These are phyloP conservation scores for Lasiosphaeria ovina DNA, from an alignment of 495 filamentous ascomycete genomes.

Conservation along the genomic window DNA sequence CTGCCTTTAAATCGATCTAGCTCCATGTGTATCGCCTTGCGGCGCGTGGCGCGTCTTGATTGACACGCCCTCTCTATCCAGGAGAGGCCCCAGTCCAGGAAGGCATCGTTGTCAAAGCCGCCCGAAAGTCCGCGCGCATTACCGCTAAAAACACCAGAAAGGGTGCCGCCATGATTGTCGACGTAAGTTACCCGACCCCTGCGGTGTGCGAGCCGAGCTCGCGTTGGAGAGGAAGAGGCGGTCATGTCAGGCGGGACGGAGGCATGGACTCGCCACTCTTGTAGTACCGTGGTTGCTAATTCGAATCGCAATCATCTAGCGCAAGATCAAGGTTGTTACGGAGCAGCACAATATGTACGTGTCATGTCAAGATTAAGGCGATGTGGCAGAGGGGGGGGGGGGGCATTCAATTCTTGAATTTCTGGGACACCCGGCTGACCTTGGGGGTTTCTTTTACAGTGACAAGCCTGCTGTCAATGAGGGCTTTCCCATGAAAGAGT, in stretches of 20 bases:
- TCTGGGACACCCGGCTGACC: too few relatives aligned
- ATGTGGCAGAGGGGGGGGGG: too few relatives aligned
- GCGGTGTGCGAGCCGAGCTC: neutral
- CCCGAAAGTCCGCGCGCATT: neutral
- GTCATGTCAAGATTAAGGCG: too few relatives aligned
- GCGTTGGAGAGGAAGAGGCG: neutral
- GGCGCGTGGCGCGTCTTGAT: neutral
- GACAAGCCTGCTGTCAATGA: constrained; percentile 72
- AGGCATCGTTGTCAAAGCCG: constrained; percentile 6
- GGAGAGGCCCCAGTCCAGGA: neutral
- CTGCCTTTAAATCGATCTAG: neutral
- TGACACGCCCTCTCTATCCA: neutral
- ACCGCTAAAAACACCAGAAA: neutral
- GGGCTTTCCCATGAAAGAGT: constrained; percentile 84
- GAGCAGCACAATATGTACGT: constrained; percentile 85
- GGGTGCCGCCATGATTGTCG: constrained; percentile 31
- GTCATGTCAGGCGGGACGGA: neutral
- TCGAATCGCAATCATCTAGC: constrained; percentile 39
- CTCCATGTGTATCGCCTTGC: neutral
- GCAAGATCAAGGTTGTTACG: constrained; percentile 87
- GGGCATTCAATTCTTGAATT: too few relatives aligned
- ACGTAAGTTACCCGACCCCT: constrained; percentile 16
- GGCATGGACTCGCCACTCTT: neutral
- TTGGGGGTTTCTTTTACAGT: constrained; percentile 27
- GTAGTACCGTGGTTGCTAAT: constrained; percentile 9